Percentiles rank a stretch among this genome's conserved stretches.
Evolutionary conservation across 495 filamentous ascomycete species (phyloP).

Genomic region (Poronia punctata): DNA sequence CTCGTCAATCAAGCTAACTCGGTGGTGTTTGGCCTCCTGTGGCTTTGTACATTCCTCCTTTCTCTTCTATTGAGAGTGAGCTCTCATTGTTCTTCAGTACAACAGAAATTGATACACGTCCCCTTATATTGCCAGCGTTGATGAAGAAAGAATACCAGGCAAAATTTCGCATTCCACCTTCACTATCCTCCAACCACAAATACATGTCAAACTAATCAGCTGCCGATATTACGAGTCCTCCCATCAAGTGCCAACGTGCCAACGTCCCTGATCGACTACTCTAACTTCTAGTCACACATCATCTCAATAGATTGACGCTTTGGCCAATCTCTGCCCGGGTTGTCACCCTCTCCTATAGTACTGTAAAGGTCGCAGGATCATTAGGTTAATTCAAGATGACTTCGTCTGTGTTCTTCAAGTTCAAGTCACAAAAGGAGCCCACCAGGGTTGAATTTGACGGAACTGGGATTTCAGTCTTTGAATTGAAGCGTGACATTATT

Average conservation of each 20-base stretch:
- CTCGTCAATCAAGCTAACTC: constrained; percentile 21
- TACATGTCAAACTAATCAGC: constrained; percentile 20
- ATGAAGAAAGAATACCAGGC: constrained; percentile 30
- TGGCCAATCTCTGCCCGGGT: background rate
- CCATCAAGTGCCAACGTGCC: constrained; percentile 11
- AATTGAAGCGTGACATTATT: constrained; percentile 97
- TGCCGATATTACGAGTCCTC: constrained; percentile 10
- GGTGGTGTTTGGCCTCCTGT: constrained; percentile 23
- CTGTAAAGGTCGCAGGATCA: constrained; percentile 15
- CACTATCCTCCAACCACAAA: constrained; percentile 14
- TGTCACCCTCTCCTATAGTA: constrained; percentile 5
- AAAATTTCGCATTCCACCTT: constrained; percentile 18
- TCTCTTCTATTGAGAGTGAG: constrained; percentile 24
- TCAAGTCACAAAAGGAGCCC: constrained; percentile 97
- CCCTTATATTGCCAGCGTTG: constrained; percentile 30
- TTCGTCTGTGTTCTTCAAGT: constrained; percentile 99
- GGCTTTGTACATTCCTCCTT: constrained; percentile 40
- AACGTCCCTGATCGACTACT: constrained; percentile 11
- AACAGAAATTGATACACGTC: constrained; percentile 53
- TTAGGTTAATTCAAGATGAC: constrained; percentile 57
- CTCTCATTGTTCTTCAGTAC: constrained; percentile 40
- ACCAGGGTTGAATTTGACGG: constrained; percentile 94
- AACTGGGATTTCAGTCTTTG: constrained; percentile 96
- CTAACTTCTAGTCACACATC: constrained; percentile 24
- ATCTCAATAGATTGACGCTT: constrained; percentile 11